Evolutionary conservation across 352 stramenopile genomes (phyloP), one percentile per base, ranked within the genome.

Genomic region (Pythium rhizo-oryzae): DNA sequence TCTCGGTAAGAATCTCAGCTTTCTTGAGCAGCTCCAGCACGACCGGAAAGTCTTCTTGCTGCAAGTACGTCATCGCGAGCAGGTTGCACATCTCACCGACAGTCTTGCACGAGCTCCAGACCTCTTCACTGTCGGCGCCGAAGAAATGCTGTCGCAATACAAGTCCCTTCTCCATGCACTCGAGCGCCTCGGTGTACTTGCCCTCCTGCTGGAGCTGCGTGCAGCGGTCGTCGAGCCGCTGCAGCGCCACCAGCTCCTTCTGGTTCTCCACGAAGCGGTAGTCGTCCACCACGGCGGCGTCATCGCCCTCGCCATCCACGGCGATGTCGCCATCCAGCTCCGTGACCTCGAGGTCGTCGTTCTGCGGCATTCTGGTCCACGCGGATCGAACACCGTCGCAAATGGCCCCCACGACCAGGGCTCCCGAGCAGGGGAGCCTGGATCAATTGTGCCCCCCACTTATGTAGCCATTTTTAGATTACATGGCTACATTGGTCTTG

Each of bases 71-170:
- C 94, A 98, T 98, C 9, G 94, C 93, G 21, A 98, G 79, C 23
- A 98, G 71, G 74, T 98, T 98, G 79, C 92, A 98, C 88, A 98
- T 97, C 69, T 98, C 93, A n/a, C 92, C 93, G 8, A 98, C 88
- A 0, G 91, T 98, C 70, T 93, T 94, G 77, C 94, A 98, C 5
- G 89, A 91, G 7, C 70, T 66, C 80, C 88, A 93, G 2, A 98
- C 92, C 63, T 98, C 87, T 33, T 97, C 81, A 35, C 90, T 97
- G 25, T 96, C 92, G 23, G 84, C 82, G 8, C 94, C 94, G 53
- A 98, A 98, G 69, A 98, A 97, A 62, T 98, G 92, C 78, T 98
- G 93, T 11, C 94, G 77, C 54, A 98, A 70, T 25, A 98, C 92
- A 8, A 98, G 81, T 0, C 87, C 94, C 46, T 96, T 93, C 67